A percentile compares a stretch with the other conserved stretches of the same genome.
Conservation (phyloP, 176 grass and related monocot species). For the Thalia dealbata region DNA sequence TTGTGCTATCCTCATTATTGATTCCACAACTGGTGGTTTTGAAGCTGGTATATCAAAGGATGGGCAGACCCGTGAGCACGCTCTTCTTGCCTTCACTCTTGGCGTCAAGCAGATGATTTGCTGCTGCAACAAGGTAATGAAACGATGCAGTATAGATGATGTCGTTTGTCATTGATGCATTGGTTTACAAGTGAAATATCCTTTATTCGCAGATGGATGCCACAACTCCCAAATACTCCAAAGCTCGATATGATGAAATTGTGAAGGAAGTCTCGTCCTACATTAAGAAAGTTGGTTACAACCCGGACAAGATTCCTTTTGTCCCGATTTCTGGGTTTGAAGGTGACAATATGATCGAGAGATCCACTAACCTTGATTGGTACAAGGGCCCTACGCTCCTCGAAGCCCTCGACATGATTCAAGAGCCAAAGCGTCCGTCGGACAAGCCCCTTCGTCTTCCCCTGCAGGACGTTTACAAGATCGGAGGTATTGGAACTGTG, state of each 20-base stretch:
- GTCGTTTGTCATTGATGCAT: background rate
- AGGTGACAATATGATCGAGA: conserved; percentile 3
- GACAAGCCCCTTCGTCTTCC: conserved; percentile 2
- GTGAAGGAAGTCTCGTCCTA: background rate
- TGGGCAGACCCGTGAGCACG: background rate
- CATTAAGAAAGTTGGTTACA: conserved; percentile 6
- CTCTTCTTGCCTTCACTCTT: conserved; percentile 10
- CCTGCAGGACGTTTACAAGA: conserved; percentile 7
- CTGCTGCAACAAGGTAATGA: conserved; percentile 3
- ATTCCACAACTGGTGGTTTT: conserved; percentile 6
- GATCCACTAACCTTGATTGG: conserved; percentile 1
- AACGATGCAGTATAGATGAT: background rate
- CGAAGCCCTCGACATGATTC: background rate
- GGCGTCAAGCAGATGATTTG: conserved; percentile 6
- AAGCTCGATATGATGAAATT: conserved; percentile 11
- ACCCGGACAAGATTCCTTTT: conserved; percentile 8
- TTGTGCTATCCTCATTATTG: conserved; percentile 1
- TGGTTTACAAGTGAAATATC: background rate
- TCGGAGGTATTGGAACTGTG: conserved; percentile 1
- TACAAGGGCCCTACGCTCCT: conserved; percentile 4
- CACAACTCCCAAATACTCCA: background rate
- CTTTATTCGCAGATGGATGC: background rate
- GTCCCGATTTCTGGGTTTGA: conserved; percentile 4
- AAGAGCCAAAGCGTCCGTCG: background rate
- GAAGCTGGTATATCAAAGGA: conserved; percentile 9